A percentile compares a stretch with the other conserved stretches of the same genome.
Evolutionary conservation across 331 rosid species (phyloP).

Genomic region (Spiraea crenata): DNA sequence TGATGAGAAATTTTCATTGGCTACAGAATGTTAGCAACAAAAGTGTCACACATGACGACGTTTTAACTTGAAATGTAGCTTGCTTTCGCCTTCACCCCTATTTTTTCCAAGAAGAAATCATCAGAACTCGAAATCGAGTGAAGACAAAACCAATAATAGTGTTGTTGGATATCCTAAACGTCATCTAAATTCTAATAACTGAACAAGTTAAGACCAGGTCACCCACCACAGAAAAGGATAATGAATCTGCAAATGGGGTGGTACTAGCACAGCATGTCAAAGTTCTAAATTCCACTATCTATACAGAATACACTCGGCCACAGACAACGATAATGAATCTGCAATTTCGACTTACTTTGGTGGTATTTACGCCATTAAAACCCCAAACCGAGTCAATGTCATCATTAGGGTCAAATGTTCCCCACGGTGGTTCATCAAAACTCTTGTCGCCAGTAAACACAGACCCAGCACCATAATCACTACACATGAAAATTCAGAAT

Average conservation of each 20-base stretch:
- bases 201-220: background rate
- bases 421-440: conserved; percentile 88
- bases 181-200: background rate
- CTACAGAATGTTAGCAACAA: background rate
- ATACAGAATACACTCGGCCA: background rate
- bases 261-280: background rate
- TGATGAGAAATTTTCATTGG: background rate
- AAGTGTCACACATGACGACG: background rate
- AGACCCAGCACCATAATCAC: conserved; percentile 69
- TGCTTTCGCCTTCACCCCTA: background rate
- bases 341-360: conserved; percentile 49
- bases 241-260: no score
- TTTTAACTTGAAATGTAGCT: background rate
- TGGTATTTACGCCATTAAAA: conserved; percentile 53
- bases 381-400: conserved; percentile 92
- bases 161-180: background rate
- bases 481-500: conserved; percentile 37
- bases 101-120: background rate
- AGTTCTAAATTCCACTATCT: background rate
- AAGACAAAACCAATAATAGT: background rate
- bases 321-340: no score
- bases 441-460: conserved; percentile 63
- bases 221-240: conserved; percentile 3
- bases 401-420: conserved; percentile 75
- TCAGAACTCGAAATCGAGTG: background rate